Evolutionary conservation across 352 stramenopile species (phyloP), one percentile per base, ranked within the genome.

Genomic region (Pythium rishiriense): DNA sequence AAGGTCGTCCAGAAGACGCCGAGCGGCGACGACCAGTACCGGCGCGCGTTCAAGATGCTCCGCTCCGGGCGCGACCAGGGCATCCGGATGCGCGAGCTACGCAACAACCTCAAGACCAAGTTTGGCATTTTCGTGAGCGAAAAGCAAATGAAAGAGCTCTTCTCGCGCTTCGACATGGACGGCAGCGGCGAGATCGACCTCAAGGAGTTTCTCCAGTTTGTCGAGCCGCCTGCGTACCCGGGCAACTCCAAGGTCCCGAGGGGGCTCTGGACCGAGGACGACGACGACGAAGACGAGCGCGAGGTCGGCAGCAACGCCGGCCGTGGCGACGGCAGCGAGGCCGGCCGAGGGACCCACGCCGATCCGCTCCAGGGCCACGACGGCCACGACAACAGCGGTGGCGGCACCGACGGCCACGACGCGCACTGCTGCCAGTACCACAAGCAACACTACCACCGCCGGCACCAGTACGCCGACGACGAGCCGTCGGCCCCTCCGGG

Each of bases 1-100:
- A 94, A 94, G 50, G 79, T 94, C 21, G 72, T 90, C 22, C 81
- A 94, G 68, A 86, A 86, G 66, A 91, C 82, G 4, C 83, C 85
- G 11, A 83, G 81, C 10, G 79, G 85, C 24, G 83, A 91, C 35
- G 83, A 94, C 46, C 85, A 91, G 52, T 90, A 90, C 61, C 81
- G 85, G 4, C 82, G 81, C 11, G 83, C 85, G 14, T 91, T 92
- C 68, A 90, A 92, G 66, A 85, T 94, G 81, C 69, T 94, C 55
- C 85, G 83, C 29, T 74, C 72, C 8, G 83, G 83, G 15, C 71
- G 79, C 21, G 77, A 91, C 47, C 75, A 89, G 64, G 76, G 81
- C 26, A 90, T 94, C 41, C 73, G 72, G 26, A 81, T 90, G 53
- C 78, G 73, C 4, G 85, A 87, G n/a, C 62, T 94, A 39, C 83